Evolutionary conservation across 108 stramenopile genomes (phyloP).

Genomic region (Epipyxis sp.): DNA sequence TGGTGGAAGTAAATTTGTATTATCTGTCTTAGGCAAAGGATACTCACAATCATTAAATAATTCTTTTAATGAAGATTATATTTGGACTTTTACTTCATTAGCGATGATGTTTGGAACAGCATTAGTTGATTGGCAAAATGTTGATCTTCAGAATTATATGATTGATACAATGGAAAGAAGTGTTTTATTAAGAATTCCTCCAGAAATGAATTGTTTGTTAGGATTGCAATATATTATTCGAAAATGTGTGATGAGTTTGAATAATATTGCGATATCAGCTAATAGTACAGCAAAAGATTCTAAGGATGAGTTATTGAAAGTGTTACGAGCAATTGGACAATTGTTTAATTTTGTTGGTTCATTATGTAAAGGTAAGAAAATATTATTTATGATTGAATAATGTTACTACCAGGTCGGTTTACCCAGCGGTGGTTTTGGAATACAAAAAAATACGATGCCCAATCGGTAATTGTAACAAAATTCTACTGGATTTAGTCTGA

Average conservation of each 20-base stretch:
- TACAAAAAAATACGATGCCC: too few species aligned
- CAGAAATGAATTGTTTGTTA: background rate
- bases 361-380: conserved; percentile 1
- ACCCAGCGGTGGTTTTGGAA: too few species aligned
- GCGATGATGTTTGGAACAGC: background rate
- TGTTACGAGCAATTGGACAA: background rate
- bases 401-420: too few species aligned
- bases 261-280: too few species aligned
- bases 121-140: background rate
- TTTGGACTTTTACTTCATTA: background rate
- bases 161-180: background rate
- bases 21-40: background rate
- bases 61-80: background rate
- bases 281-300: background rate
- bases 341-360: background rate
- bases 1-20: background rate
- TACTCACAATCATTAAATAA: background rate
- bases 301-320: background rate
- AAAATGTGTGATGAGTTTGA: background rate
- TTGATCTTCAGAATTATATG: background rate
- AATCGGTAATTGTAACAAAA: too few species aligned
- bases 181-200: background rate
- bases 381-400: too few species aligned
- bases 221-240: background rate
- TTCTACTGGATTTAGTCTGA: too few species aligned